Conservation (phyloP, 331 rosid genomes). For the Dryas integrifolia region DNA sequence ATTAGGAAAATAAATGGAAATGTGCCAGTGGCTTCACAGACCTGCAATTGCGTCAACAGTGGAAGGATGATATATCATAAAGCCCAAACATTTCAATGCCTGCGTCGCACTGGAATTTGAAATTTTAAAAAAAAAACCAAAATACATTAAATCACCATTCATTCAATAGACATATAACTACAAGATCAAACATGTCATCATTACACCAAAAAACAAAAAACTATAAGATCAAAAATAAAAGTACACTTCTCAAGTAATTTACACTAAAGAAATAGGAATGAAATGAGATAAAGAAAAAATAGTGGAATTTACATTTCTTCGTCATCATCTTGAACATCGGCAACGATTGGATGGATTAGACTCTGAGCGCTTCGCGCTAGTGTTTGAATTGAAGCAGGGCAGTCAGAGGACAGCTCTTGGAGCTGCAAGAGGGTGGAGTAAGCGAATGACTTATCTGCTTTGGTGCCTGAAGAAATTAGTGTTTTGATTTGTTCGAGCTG, state of each 20-base stretch:
- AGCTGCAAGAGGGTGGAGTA: conserved; percentile 65
- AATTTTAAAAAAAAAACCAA: not conserved
- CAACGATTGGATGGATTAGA: conserved; percentile 32
- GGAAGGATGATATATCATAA: conserved; percentile 73
- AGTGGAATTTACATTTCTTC: conserved; percentile 55
- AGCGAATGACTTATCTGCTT: conserved; percentile 48
- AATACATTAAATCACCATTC: not conserved
- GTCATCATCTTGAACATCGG: conserved; percentile 50
- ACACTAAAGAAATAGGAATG: too few species aligned
- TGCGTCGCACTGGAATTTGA: conserved; percentile 50
- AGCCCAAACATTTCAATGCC: conserved; percentile 84
- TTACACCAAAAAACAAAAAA: too few species aligned
- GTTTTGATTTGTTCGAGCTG: conserved; percentile 46
- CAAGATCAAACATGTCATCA: too few species aligned
- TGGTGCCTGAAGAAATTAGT: conserved; percentile 41
- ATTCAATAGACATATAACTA: not conserved
- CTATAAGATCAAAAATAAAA: too few species aligned
- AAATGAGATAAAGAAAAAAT: not conserved
- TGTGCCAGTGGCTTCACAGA: conserved; percentile 12
- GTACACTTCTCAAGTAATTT: too few species aligned
- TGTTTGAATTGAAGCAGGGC: conserved; percentile 42
- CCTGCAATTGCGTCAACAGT: conserved; percentile 48
- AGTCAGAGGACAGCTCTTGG: conserved; percentile 50
- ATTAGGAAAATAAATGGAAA: not conserved
- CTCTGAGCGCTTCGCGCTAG: conserved; percentile 41